Evolutionary conservation across 768 basidiomycete genomes (phyloP), one percentile per base, ranked within the genome.

Genomic region (Auriscalpium orientale): DNA sequence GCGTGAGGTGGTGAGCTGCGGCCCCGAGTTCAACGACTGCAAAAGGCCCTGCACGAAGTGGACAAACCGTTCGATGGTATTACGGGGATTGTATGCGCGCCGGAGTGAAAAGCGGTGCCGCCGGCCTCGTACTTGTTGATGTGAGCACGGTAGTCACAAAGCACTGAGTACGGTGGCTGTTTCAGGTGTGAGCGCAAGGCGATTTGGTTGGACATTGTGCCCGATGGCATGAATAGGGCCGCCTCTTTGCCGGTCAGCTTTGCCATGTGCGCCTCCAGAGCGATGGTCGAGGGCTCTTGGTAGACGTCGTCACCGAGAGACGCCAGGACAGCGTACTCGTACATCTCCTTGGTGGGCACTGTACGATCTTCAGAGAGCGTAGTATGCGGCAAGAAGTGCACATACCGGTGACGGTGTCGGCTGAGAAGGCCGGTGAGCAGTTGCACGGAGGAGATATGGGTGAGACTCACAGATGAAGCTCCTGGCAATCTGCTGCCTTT

Each of bases 181-280:
- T 79, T 81, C 55, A 98, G 81, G 67, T 95, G 94, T 0, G 90
- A 83, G 54, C 95, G 82, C 51, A 95, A 74, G 7, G 87, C 91
- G 51, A 97, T 79, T 64, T 91, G 89, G 70, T 93, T 91, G 53
- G 88, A 91, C 78, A 90, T 89, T 6, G 94, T 93, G 8, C 95
- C 95, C 44, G 88, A 89, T 13, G 90, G 76, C 57, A 93, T 75
- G 73, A 95, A 98, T 47, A 98, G 70, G 1, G 80, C 91, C 2
- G 91, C 92, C 70, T 95, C 94, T 70, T 98, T 98, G 54, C 95
- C 95, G 13, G 85, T 81, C 49, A 91, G 67, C 64, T 79, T 74
- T 18, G 89, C 89, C 43, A 91, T 69, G 60, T 91, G 89, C 1
- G 73, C 76, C 64, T 91, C 89, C 34, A 91, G 70, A 15, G 81